Evolutionary conservation across 371 early-diverging fungal species (phyloP).

Genomic region (Lichtheimia ramosa): DNA sequence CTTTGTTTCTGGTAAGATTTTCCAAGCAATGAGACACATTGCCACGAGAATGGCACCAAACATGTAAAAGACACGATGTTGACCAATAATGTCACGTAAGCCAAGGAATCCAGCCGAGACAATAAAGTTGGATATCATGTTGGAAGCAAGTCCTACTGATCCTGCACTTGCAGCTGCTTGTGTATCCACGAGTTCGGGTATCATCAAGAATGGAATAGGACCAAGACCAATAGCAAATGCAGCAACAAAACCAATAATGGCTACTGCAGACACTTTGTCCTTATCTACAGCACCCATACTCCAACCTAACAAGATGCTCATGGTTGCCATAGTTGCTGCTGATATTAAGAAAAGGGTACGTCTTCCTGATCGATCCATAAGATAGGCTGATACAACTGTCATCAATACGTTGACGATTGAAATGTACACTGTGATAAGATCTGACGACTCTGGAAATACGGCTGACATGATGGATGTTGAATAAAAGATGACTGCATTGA

Average conservation of each 20-base stretch:
- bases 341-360: slow-evolving; percentile 76
- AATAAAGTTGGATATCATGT: slow-evolving; percentile 75
- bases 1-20: slow-evolving; percentile 83
- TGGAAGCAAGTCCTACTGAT: slow-evolving; percentile 67
- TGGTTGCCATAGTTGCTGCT: slow-evolving; percentile 58
- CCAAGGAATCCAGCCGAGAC: slow-evolving; percentile 67
- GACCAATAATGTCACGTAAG: slow-evolving; percentile 60
- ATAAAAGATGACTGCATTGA: slow-evolving; percentile 92
- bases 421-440: slow-evolving; percentile 71
- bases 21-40: slow-evolving; percentile 48
- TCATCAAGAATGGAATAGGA: slow-evolving; percentile 85
- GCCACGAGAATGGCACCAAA: slow-evolving; percentile 58
- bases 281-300: slow-evolving; percentile 49
- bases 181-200: slow-evolving; percentile 81
- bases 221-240: slow-evolving; percentile 91
- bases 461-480: slow-evolving; percentile 76
- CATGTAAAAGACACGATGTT: slow-evolving; percentile 70
- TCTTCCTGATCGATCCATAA: slow-evolving; percentile 86
- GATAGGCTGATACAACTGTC: slow-evolving; percentile 66
- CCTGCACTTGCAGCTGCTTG: slow-evolving; percentile 69
- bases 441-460: slow-evolving; percentile 63
- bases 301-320: slow-evolving; percentile 59
- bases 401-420: slow-evolving; percentile 77
- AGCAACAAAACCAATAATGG: slow-evolving; percentile 78
- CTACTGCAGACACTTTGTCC: slow-evolving; percentile 58